Conservation (phyloP, 2,329 filamentous ascomycete species). For the Parastagonospora avenae region DNA sequence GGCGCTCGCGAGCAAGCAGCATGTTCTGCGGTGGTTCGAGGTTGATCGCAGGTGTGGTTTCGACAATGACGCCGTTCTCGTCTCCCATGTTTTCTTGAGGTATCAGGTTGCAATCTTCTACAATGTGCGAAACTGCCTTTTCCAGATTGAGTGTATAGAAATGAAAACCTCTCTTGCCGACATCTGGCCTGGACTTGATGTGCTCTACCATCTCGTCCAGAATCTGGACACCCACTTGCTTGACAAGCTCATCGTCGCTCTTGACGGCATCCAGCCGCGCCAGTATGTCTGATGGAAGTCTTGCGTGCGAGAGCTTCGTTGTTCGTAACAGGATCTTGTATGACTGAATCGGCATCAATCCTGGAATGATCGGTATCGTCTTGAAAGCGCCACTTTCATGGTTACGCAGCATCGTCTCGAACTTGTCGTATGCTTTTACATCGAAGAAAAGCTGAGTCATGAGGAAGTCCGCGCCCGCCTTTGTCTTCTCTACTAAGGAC, state of each 20-base stretch:
- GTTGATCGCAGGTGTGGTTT: constrained; percentile 50
- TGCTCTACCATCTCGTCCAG: constrained; percentile 81
- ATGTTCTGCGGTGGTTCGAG: constrained; percentile 37
- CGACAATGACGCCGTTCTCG: constrained; percentile 52
- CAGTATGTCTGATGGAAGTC: constrained; percentile 73
- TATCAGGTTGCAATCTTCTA: constrained; percentile 86
- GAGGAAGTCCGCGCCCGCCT: constrained; percentile 93
- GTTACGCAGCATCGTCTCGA: constrained; percentile 75
- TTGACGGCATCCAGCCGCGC: constrained; percentile 73
- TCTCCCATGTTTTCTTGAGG: constrained; percentile 53
- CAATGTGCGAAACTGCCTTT: constrained; percentile 91
- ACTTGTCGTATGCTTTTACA: constrained; percentile 77
- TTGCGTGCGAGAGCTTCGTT: constrained; percentile 91
- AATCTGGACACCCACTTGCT: constrained; percentile 79
- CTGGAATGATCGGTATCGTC: constrained; percentile 86
- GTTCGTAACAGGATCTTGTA: constrained; percentile 95
- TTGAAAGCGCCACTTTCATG: constrained; percentile 87
- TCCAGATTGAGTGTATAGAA: constrained; percentile 98
- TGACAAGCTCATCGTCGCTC: constrained; percentile 80
- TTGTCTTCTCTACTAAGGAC: constrained; percentile 86
- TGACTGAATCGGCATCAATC: constrained; percentile 96
- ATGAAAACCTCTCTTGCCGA: constrained; percentile 72
- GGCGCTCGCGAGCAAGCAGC: constrained; percentile 43
- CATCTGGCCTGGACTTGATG: constrained; percentile 67
- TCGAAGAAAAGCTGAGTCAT: constrained; percentile 99